Base-by-base conservation (phyloP, 2,329 filamentous ascomycete genomes). In the Teratosphaeria viscida region DNA sequence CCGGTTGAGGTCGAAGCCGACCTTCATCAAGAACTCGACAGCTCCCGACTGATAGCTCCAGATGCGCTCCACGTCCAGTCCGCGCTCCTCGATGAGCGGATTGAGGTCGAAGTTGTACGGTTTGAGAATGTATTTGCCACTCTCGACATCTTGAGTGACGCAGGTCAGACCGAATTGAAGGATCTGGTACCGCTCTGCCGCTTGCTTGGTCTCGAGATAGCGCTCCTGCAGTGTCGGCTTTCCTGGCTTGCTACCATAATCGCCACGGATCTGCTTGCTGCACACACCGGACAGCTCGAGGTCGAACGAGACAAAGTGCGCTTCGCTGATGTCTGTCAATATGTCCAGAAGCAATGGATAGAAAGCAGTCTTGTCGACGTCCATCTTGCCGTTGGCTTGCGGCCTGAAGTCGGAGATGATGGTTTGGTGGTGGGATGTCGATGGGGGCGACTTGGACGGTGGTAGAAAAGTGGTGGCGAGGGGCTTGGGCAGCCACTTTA, bases 141-240 rank as follows among this genome's bases (percentile, higher is more conserved):
- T 78, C 10, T 78, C 71, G 6, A 68, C 64, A 68, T 85, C 79
- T 68, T 87, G 82, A 57, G 76, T 75, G n/a, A 83, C 83, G 66
- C 84, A 81, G 0, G 85, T 88, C 60, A 88, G 72, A n/a, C 85
- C 85, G 58, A 87, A 73, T 68, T 88, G 85, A 2, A 88, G 74
- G 57, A 88, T 81, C 61, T 85, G 81, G 65, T 84, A 88, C 47
- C 78, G 79, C 62, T 85, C 80, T 3, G 85, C 85, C 2, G 82
- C 83, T 32, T 73, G 73, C 68, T 82, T 86, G 59, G 78, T 77
- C 62, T 88, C 84, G 11, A 75, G 72, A 67, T 88, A 88, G 59
- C 82, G 79, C 52, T 85, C 74, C 65, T 87, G 81, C 1, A 88
- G 72, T 2, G 78, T 79, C 35, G 78, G 78, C 60, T 77, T 78